Conservation (phyloP, 2,329 filamentous ascomycete genomes). For the Graphilbum sp. region DNA sequence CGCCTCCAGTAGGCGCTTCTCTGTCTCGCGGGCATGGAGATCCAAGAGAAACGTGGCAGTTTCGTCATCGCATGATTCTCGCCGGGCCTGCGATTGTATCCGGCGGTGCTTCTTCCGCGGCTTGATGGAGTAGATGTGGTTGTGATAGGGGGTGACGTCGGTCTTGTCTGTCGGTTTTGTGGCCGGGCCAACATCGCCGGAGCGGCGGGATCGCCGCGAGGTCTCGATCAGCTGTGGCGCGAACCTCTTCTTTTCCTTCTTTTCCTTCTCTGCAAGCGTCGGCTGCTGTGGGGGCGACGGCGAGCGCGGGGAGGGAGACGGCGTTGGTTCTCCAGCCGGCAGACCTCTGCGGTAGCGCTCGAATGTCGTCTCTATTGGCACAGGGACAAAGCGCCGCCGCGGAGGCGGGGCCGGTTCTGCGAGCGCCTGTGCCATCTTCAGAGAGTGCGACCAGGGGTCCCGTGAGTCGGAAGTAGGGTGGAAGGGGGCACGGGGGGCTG, state of each 20-base stretch:
- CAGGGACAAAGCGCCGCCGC: conserved; percentile 43
- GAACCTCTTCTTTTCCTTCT: conserved; percentile 30
- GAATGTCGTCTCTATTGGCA: conserved; percentile 57
- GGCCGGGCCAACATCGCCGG: conserved; percentile 45
- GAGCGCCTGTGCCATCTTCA: conserved; percentile 2
- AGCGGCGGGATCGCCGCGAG: conserved; percentile 52
- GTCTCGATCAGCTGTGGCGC: conserved; percentile 71
- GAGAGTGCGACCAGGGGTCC: too few species aligned
- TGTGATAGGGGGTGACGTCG: conserved; percentile 50
- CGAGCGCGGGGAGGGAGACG: conserved; percentile 39
- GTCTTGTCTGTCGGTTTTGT: conserved; percentile 53
- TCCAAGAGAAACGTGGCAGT: conserved; percentile 64
- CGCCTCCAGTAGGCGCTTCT: conserved; percentile 59
- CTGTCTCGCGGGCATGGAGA: conserved; percentile 62
- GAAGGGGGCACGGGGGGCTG: too few species aligned
- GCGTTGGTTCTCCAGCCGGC: conserved; percentile 30
- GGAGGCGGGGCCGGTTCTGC: conserved; percentile 1
- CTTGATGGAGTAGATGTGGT: conserved; percentile 39
- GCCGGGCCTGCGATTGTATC: conserved; percentile 27
- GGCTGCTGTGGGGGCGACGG: conserved; percentile 18
- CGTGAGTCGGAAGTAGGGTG: too few species aligned
- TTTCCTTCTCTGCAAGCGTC: conserved; percentile 7
- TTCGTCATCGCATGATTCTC: conserved; percentile 59
- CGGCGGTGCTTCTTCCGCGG: conserved; percentile 23
- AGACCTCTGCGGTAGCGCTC: conserved; percentile 35